Evolutionary conservation across 257 asterid genomes (phyloP).

Genomic region (Penstemon barbatus): DNA sequence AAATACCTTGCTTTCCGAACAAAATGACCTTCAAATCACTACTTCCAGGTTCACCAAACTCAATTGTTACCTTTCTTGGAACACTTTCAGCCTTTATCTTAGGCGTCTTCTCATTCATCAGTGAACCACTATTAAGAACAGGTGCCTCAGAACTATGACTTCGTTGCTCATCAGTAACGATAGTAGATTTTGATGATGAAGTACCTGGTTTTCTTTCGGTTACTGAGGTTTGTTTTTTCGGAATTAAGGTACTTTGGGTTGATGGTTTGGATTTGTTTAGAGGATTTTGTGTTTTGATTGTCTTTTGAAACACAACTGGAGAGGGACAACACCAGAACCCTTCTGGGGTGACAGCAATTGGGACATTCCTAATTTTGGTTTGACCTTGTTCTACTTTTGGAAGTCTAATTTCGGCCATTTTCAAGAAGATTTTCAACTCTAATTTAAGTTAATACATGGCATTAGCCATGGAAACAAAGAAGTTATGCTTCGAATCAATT

Average conservation of each 20-base stretch:
- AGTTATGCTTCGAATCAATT: slow-evolving; percentile 12
- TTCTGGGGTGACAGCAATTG: slow-evolving; percentile 95
- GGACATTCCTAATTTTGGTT: slow-evolving; percentile 72
- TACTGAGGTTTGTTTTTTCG: slow-evolving; percentile 46
- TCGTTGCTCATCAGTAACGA: slow-evolving; percentile 43
- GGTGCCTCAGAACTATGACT: slow-evolving; percentile 44
- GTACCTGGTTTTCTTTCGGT: slow-evolving; percentile 47
- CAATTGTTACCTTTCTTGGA: slow-evolving; percentile 75
- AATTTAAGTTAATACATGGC: slow-evolving; percentile 28
- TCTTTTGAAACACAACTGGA: slow-evolving; percentile 80
- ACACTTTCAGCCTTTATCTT: slow-evolving; percentile 55
- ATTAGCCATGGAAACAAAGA: slow-evolving; percentile 28
- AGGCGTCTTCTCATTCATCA: slow-evolving; percentile 44
- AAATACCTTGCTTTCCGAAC: slow-evolving; percentile 73
- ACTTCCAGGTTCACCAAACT: slow-evolving; percentile 91
- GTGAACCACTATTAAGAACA: slow-evolving; percentile 33
- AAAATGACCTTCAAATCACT: slow-evolving; percentile 80
- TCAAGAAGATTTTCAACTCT: slow-evolving; percentile 31
- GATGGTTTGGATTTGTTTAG: slow-evolving; percentile 58
- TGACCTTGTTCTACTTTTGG: slow-evolving; percentile 72
- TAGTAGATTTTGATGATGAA: slow-evolving; percentile 33
- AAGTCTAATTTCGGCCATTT: slow-evolving; percentile 68
- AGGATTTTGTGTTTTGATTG: slow-evolving; percentile 53
- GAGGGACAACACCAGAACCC: slow-evolving; percentile 99
- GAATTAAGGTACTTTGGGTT: slow-evolving; percentile 32